Conservation (phyloP, 768 basidiomycete species). For the Filobasidium floriforme region DNA sequence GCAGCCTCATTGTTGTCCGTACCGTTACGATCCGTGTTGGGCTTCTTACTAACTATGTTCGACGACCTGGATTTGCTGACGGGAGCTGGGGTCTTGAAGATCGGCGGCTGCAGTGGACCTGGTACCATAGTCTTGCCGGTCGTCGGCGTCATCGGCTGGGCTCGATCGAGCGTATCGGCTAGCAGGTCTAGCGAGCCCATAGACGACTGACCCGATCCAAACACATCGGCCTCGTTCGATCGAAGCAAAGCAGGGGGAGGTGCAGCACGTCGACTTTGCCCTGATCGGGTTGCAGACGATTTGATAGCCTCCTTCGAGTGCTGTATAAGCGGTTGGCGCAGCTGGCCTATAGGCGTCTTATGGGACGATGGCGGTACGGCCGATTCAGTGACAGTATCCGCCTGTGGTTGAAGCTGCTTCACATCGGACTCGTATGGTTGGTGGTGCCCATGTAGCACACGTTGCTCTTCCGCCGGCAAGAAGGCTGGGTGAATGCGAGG, state of each 20-base stretch:
- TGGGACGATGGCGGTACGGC: no score
- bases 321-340: no score
- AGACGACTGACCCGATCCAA: neutral
- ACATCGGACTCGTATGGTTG: neutral
- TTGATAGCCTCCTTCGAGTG: neutral
- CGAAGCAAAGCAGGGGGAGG: neutral
- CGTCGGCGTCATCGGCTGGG: neutral
- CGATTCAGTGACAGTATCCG: neutral
- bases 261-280: neutral
- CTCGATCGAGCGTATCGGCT: neutral
- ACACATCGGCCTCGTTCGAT: neutral
- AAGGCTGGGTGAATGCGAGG: neutral
- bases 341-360: no score
- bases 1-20: conserved; percentile 24
- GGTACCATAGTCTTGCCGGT: neutral
- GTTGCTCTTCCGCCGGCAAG: neutral
- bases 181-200: neutral
- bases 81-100: neutral
- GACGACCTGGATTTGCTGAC: neutral
- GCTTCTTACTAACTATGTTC: neutral
- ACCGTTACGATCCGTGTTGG: neutral
- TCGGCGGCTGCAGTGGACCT: neutral
- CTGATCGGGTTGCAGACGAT: neutral
- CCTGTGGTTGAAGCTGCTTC: neutral
- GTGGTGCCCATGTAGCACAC: neutral